Base-by-base conservation (phyloP, 495 filamentous ascomycete genomes). In the Jackrogersella multiformis region DNA sequence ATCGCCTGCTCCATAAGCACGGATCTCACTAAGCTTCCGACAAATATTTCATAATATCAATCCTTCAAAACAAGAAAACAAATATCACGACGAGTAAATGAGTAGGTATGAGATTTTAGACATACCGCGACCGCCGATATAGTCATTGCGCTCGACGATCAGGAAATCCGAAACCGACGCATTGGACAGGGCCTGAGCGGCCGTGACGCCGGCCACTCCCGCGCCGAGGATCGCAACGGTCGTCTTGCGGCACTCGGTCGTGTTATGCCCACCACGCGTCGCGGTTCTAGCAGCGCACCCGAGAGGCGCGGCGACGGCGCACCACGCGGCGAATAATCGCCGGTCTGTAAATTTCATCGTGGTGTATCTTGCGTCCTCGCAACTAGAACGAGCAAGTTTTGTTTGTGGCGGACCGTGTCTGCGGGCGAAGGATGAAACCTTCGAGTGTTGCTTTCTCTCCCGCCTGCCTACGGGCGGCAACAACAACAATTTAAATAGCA, bases 191-290 rank as follows among this genome's bases (percentile, higher is more conserved):
- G 89, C 80, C 84, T 91, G 88, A 5, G 90, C 89, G 35, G 90
- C 89, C 10, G 89, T 88, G 21, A 93, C 89, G 15, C 90, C 90
- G 7, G 89, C 84, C 58, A 87, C 84, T 1, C 87, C 87, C 34
- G 84, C 87, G 16, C 87, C 87, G 21, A 81, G 72, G 32, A 84
- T 77, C 12, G 77, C 80, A n/a, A 83, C 79, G 35, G 72, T 76
- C 10, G 81, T 82, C 53, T 76, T 78, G 21, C 58, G 68, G 61
- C 76, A 77, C 49, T 68, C 57, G 0, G 39, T 35, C 28, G 41
- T 46, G 4, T 60, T 32, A 8, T 35, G 15, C 15, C 8, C 20
- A 4, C 39, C 42, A 8, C 61, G 64, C 32, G 62, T 12, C 3
- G 26, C 28, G 1, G 60, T 42, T 18, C 46, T 24, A 32, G 57